Evolutionary conservation across 768 basidiomycete genomes (phyloP), one percentile per base, ranked within the genome.

Genomic region (Amyloporia xantha): DNA sequence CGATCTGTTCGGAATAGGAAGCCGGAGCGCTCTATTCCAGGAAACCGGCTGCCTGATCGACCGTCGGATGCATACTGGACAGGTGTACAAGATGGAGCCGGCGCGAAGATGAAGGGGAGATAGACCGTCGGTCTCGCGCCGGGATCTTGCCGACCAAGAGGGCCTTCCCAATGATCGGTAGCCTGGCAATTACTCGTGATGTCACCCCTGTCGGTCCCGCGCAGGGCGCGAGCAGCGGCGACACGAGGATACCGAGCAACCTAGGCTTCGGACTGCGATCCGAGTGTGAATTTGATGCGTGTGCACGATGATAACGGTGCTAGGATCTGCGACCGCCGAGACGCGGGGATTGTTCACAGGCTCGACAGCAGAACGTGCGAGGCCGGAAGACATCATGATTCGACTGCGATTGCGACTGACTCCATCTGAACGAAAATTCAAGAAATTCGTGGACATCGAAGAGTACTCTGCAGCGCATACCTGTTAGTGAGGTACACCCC

Each of bases 61-160:
- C 44, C 30, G 5, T 26, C 23, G 44, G 23, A 36, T 19, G 44
- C 30, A 45, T 45, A 36, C 44, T 20, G 44, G 44, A 45, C 30
- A 45, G 44, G 28, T 36, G 44, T 7, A 17, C 44, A 25, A 20
- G 17, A 28, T 15, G 12, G 12, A 15, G 19, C 42, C 44, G 44
- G 30, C 17, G 44, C 30, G 44, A 45, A 45, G 44, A 45, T 45
- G 44, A 25, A 19, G 23, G 44, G 43, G 44, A 45, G 44, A 45
- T 45, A 35, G 44, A 35, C n/a, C 44, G 44, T 35, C 44, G 3
- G 21, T 23, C 28, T 36, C 44, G 10, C 28, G 26, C 44, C 28
- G 30, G 44, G 20, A 30, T 45, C 44, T 12, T 13, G 9, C 30
- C 33, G 28, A n/a, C 42, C 26, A 36, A 30, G 44, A 25, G 25